Base-by-base conservation (phyloP, 2,329 filamentous ascomycete species). In the Dichotomopilus funicola region DNA sequence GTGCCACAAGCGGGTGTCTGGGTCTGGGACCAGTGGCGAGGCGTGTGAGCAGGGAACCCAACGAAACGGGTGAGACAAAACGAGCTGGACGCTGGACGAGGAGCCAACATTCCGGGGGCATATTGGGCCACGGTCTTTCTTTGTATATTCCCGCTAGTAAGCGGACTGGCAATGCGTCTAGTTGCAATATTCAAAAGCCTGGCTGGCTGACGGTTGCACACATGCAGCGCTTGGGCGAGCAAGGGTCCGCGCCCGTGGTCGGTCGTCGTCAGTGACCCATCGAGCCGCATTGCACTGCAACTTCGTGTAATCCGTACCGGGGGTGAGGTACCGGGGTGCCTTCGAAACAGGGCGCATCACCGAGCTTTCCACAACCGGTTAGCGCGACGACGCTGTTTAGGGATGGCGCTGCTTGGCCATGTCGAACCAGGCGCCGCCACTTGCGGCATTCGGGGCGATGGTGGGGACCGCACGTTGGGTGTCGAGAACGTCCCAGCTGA, bases 201-300 rank as follows among this genome's bases (percentile, higher is more conserved):
- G 61, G 55, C 60, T 56, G 56, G 58, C 61, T 62, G 61, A 61
- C 41, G 35, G 53, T 63, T 57, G 54, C 54, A 60, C 54, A 42
- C 38, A 37, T 55, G 54, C 13, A 33, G 27, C n/a, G 33, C 19
- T n/a, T 10, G 4, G 45, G n/a, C 45, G 6, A n/a, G 8, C 13
- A 37, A 3, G 10, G n/a, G 19, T 27, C 19, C 19, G 19, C 19
- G 19, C 19, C 19, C 19, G 19, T 27, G 19, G 19, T 27, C 19
- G 19, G 19, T 27, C 19, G 19, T 27, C 19, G 19, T 27, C 19
- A 27, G 19, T 27, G 19, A 27, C 19, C 19, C 19, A 27, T 27
- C 19, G 19, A 27, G 19, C 19, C 19, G 19, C 19, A 27, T 27
- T 27, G 19, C 19, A 27, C 19, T 27, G 19, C 19, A 27, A 27